These are phyloP conservation scores for Boletellus ananiceps DNA, from an alignment of 768 basidiomycete species.

Conservation along the genomic window DNA sequence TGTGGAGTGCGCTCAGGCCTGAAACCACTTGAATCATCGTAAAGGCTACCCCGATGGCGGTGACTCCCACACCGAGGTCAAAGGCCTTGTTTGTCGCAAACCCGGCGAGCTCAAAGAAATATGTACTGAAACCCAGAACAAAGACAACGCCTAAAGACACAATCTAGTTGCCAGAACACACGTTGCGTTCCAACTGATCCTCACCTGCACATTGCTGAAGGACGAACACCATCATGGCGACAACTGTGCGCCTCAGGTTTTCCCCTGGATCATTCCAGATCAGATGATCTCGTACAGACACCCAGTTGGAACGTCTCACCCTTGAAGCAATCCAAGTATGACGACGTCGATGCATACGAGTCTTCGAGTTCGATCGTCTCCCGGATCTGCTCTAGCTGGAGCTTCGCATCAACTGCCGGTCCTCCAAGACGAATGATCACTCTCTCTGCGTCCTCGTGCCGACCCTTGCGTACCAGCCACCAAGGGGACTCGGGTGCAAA, in stretches of 20 bases:
- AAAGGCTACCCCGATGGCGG: conserved; percentile 22
- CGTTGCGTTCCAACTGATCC: not conserved
- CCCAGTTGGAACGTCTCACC: conserved; percentile 11
- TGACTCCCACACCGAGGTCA: conserved; percentile 28
- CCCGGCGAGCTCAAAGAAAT: conserved; percentile 36
- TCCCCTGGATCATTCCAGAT: conserved; percentile 9
- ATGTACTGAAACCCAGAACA: conserved; percentile 27
- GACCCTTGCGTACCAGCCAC: conserved; percentile 33
- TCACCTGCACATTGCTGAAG: conserved; percentile 26
- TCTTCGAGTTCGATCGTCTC: conserved; percentile 31
- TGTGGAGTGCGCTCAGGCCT: not conserved
- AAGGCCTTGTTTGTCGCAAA: conserved; percentile 28
- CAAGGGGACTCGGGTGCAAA: conserved; percentile 32
- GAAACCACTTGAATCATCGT: not conserved
- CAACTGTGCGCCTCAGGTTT: conserved; percentile 22
- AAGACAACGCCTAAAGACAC: conserved; percentile 23
- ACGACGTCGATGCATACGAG: conserved; percentile 22
- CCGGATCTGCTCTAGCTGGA: conserved; percentile 20
- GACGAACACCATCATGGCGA: conserved; percentile 31
- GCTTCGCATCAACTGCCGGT: conserved; percentile 21
- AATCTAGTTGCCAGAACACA: not conserved
- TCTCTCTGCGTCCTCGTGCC: conserved; percentile 21
- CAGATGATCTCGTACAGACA: not conserved
- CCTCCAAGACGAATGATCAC: conserved; percentile 19
- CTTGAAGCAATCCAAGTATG: conserved; percentile 31